Percentiles rank a stretch among this genome's conserved stretches.
Conservation (phyloP, 805 yeast species). For the Wickerhamomyces xylosicus region DNA sequence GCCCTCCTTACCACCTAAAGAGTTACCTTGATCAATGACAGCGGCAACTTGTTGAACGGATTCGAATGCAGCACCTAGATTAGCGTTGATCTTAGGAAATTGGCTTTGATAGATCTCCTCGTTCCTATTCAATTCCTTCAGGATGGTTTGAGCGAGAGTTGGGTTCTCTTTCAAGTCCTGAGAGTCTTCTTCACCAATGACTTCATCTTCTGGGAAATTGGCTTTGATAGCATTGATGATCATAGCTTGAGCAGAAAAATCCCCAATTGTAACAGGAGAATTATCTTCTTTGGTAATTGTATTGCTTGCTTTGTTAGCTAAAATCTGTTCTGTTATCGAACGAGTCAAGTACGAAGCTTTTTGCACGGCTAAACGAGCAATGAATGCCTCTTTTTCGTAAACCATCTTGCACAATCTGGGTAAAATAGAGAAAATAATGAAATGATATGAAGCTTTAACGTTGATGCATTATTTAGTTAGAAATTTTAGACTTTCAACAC, state of each 20-base stretch:
- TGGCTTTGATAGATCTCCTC: constrained; percentile 32
- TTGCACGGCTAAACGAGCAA: constrained; percentile 86
- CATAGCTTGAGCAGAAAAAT: constrained; percentile 91
- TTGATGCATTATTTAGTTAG: too few species aligned
- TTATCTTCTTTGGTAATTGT: constrained; percentile 77
- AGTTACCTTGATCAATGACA: constrained; percentile 71
- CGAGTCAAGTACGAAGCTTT: constrained; percentile 75
- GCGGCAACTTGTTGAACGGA: constrained; percentile 41
- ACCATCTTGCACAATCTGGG: constrained; percentile 14
- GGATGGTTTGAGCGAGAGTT: constrained; percentile 42
- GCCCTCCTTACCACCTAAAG: constrained; percentile 67
- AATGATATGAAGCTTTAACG: too few species aligned
- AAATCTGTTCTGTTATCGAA: constrained; percentile 46
- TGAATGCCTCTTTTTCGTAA: constrained; percentile 56
- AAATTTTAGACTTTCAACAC: too few species aligned
- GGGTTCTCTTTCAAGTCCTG: constrained; percentile 45
- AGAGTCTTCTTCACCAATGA: constrained; percentile 94
- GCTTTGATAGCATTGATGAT: constrained; percentile 72
- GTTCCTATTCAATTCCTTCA: constrained; percentile 45
- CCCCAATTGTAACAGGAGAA: constrained; percentile 95
- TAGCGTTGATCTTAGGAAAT: constrained; percentile 7
- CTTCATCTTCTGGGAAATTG: constrained; percentile 75
- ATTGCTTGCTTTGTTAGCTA: constrained; percentile 31
- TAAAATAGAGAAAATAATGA: too few species aligned
- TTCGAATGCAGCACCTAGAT: constrained; percentile 28